Conservation (phyloP, 2,329 filamentous ascomycete genomes). For the Sphaerulina populicola region DNA sequence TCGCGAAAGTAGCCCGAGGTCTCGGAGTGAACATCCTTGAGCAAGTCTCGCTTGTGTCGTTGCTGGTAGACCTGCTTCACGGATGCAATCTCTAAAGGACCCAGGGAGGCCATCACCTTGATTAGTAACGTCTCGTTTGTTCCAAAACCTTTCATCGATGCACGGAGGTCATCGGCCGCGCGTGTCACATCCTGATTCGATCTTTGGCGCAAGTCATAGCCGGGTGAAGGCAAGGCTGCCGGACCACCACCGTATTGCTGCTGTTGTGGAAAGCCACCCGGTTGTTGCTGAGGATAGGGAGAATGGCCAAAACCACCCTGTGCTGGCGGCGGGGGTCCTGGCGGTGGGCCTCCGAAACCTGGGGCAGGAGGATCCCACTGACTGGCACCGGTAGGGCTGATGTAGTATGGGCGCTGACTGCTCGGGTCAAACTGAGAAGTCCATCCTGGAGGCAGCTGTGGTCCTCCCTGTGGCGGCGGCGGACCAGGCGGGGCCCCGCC, state of each 20-base stretch:
- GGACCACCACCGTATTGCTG: slow-evolving; percentile 29
- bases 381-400: slow-evolving; percentile 10
- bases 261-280: slow-evolving; percentile 14
- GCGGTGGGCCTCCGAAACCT: slow-evolving; percentile 20
- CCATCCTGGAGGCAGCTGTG: slow-evolving; percentile 14
- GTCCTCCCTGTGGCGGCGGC: slow-evolving; percentile 9
- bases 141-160: slow-evolving; percentile 88
- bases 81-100: slow-evolving; percentile 66
- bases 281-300: slow-evolving; percentile 13
- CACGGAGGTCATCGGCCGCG: slow-evolving; percentile 63
- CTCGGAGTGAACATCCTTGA: slow-evolving; percentile 69
- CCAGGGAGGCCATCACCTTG: slow-evolving; percentile 58
- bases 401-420: slow-evolving; percentile 13
- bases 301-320: slow-evolving; percentile 13
- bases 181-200: slow-evolving; percentile 57
- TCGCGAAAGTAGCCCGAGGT: slow-evolving; percentile 63
- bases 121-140: slow-evolving; percentile 78
- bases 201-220: slow-evolving; percentile 64
- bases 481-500: slow-evolving; percentile 17
- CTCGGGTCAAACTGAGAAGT: slow-evolving; percentile 12
- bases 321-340: slow-evolving; percentile 19
- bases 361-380: slow-evolving; percentile 16
- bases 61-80: slow-evolving; percentile 60
- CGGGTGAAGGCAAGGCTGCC: slow-evolving; percentile 59
- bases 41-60: slow-evolving; percentile 57